Conservation (phyloP, 371 early-diverging fungal species). For the Rhizopus arrhizus region DNA sequence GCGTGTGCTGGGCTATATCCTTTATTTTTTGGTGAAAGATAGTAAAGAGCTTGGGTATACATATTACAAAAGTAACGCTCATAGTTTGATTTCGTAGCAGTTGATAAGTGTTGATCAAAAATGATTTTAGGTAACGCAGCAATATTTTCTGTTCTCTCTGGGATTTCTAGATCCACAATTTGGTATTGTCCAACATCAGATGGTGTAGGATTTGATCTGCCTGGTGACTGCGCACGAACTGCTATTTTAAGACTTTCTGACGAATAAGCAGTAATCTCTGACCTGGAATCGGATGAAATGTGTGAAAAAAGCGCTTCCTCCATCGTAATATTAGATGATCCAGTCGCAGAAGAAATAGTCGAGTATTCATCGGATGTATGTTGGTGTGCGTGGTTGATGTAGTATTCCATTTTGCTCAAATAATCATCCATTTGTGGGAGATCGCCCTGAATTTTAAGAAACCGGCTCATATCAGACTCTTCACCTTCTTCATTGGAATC, state of each 20-base stretch:
- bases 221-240: conserved; percentile 11
- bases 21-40: background rate
- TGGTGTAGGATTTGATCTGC: background rate
- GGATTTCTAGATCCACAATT: background rate
- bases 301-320: conserved; percentile 30
- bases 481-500: background rate
- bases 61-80: conserved; percentile 10
- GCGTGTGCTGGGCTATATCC: conserved; percentile 17
- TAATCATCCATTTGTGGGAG: background rate
- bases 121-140: background rate
- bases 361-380: conserved; percentile 13
- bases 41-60: conserved; percentile 2
- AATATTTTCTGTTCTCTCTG: background rate
- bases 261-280: conserved; percentile 17
- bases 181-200: conserved; percentile 5
- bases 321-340: conserved; percentile 18
- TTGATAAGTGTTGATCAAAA: background rate
- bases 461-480: conserved; percentile 16
- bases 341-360: conserved; percentile 15
- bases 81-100: background rate
- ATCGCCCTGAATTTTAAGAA: conserved; percentile 6
- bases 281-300: conserved; percentile 23
- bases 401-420: background rate
- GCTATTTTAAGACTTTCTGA: conserved; percentile 23
- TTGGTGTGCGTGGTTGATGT: background rate